Percentiles rank a stretch among this genome's conserved stretches.
Conservation (phyloP, 2,329 filamentous ascomycete species). For the Alternaria rosae region DNA sequence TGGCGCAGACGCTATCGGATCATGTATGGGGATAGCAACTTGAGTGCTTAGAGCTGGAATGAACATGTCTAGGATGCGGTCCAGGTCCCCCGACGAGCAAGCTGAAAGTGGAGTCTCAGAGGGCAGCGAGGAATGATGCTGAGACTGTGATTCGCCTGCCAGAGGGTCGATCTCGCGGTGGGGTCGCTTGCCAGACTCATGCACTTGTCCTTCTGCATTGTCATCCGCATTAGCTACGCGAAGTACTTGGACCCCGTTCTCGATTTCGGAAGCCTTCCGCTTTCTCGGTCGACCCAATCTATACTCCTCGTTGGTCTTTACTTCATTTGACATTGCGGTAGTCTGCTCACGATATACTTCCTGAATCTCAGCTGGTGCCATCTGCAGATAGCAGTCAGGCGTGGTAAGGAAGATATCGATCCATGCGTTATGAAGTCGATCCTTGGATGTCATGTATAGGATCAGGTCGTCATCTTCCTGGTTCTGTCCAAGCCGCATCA, state of each 20-base stretch:
- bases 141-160: neutral
- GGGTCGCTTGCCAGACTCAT: neutral
- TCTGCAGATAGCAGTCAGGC: neutral
- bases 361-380: neutral
- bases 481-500: neutral
- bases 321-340: neutral
- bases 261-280: neutral
- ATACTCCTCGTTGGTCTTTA: neutral
- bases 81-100: neutral
- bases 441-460: neutral
- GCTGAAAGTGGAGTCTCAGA: neutral
- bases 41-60: neutral
- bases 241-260: neutral
- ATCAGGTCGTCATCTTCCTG: neutral
- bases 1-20: neutral
- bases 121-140: neutral
- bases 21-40: neutral
- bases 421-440: neutral
- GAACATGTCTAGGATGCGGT: neutral
- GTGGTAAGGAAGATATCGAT: neutral
- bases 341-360: neutral
- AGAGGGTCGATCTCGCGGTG: neutral
- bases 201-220: neutral
- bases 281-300: neutral
- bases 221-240: neutral